Conservation (phyloP, 1,284 basidiomycete species). For the Pseudomicrostroma phylloplanum region DNA sequence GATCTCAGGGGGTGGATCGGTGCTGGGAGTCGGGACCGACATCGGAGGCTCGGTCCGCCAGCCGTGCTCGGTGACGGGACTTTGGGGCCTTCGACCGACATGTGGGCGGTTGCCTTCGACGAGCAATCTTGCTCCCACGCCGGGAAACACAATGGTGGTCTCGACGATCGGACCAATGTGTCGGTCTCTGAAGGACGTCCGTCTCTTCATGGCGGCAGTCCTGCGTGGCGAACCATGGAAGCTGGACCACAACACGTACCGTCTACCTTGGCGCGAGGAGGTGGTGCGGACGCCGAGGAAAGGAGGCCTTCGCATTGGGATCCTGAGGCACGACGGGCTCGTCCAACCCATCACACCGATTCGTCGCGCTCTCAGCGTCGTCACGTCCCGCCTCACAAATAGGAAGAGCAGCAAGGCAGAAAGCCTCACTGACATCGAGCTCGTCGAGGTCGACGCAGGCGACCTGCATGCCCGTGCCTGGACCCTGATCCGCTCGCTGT, state of each 20-base stretch:
- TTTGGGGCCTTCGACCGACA: constrained; percentile 28
- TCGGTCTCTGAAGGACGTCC: neutral
- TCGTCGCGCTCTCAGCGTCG: constrained; percentile 10
- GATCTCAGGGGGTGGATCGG: constrained; percentile 23
- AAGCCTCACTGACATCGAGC: neutral
- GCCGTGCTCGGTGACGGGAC: constrained; percentile 20
- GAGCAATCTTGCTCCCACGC: neutral
- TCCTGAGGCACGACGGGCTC: constrained; percentile 10
- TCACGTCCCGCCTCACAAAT: neutral
- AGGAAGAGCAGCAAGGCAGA: neutral
- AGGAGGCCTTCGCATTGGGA: constrained; percentile 8
- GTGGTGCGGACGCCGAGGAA: neutral
- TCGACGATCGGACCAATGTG: neutral
- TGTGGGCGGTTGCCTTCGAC: neutral
- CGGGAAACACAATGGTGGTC: neutral
- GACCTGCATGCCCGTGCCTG: neutral
- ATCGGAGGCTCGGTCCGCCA: constrained; percentile 32
- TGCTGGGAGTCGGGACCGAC: constrained; percentile 29
- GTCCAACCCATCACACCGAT: constrained; percentile 14
- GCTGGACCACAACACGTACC: neutral
- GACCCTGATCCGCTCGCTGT: neutral
- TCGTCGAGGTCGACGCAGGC: neutral
- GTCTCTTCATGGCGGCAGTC: neutral
- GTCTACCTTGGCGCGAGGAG: constrained; percentile 10
- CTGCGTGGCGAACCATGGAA: neutral